Evolutionary conservation across 345 rosid species (phyloP).

Genomic region (Aquilaria yunnanensis): DNA sequence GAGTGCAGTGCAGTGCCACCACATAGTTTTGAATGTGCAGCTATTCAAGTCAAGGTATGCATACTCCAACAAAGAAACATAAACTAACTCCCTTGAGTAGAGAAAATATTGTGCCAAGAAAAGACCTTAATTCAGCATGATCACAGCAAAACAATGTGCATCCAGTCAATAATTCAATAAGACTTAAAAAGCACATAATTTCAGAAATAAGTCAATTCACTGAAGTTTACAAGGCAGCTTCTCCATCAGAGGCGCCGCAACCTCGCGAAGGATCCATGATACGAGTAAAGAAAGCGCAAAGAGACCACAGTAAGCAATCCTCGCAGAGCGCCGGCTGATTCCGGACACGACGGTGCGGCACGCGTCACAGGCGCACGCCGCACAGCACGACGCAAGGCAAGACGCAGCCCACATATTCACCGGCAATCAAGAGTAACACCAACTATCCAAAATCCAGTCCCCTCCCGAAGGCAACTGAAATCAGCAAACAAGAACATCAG

Average conservation of each 20-base stretch:
- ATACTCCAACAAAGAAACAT: no score
- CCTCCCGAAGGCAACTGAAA: not conserved
- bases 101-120: no score
- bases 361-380: constrained; percentile 96
- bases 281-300: constrained; percentile 87
- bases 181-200: not conserved
- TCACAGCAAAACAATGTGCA: not conserved
- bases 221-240: constrained; percentile 79
- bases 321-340: constrained; percentile 89
- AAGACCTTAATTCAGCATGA: no score
- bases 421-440: constrained; percentile 10
- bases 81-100: no score
- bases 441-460: constrained; percentile 5
- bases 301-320: constrained; percentile 97
- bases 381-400: constrained; percentile 98
- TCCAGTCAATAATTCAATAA: not conserved
- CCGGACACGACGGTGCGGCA: constrained; percentile 86
- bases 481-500: not conserved
- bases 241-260: constrained; percentile 99
- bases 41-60: no score
- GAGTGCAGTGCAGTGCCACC: no score
- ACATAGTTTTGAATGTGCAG: no score
- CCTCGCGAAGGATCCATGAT: constrained; percentile 95
- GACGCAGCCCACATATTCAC: constrained; percentile 95
- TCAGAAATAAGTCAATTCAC: not conserved